Percentiles rank a stretch among this genome's conserved stretches.
Evolutionary conservation across 805 yeast species (phyloP).

Genomic region (Yarrowia sp.): DNA sequence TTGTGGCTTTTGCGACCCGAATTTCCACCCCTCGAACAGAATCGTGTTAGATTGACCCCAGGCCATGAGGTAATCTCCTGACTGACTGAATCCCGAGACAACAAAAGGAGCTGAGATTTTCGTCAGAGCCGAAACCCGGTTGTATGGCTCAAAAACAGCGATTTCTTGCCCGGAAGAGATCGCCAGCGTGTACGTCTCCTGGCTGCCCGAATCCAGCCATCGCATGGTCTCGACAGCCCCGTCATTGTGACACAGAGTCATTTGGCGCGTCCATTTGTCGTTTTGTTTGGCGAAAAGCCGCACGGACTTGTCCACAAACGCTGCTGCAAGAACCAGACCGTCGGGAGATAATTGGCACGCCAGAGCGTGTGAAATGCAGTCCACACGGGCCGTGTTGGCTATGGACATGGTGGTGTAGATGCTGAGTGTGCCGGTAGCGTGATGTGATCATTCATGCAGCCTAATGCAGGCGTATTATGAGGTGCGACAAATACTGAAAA

Average conservation of each 20-base stretch:
- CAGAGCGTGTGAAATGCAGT: background rate
- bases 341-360: background rate
- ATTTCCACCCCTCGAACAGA: background rate
- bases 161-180: background rate
- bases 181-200: background rate
- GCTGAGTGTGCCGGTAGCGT: background rate
- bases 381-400: background rate
- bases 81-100: background rate
- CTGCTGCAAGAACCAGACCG: background rate
- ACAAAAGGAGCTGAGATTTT: background rate
- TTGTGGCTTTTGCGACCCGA: background rate
- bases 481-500: too few species aligned
- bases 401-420: background rate
- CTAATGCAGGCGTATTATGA: background rate
- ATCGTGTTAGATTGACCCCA: conserved; percentile 5
- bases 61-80: background rate
- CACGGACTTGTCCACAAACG: conserved; percentile 5
- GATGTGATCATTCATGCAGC: background rate
- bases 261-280: background rate
- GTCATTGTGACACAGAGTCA: conserved; percentile 4
- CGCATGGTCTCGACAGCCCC: background rate
- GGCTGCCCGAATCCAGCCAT: background rate
- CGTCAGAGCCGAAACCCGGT: background rate
- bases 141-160: background rate
- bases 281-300: background rate